Percentiles rank a stretch among this genome's conserved stretches.
Evolutionary conservation across 495 filamentous ascomycete species (phyloP).

Genomic region (Neurospora sp.): DNA sequence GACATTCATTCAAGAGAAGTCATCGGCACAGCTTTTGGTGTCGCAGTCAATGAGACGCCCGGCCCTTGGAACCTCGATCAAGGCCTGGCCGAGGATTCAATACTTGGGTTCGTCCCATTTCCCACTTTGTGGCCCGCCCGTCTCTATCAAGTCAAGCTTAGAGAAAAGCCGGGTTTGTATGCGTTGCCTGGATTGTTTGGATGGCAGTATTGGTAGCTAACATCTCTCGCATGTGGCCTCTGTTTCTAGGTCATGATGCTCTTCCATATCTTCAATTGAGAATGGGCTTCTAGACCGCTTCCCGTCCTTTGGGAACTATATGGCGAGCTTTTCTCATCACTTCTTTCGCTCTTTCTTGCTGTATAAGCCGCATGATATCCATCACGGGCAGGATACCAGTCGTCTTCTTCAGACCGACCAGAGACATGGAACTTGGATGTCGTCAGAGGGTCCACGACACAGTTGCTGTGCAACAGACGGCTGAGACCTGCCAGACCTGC

Average conservation of each 20-base stretch:
- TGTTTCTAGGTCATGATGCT: background rate
- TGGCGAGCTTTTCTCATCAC: background rate
- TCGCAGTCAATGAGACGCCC: background rate
- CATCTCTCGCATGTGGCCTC: background rate
- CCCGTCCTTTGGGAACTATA: background rate
- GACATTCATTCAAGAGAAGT: background rate
- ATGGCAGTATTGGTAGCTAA: background rate
- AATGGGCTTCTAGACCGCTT: background rate
- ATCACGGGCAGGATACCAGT: background rate
- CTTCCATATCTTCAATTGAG: background rate
- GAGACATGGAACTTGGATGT: background rate
- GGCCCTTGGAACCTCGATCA: background rate
- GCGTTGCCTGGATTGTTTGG: background rate
- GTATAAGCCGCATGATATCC: background rate
- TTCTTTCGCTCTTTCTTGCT: background rate
- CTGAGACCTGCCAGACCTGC: background rate
- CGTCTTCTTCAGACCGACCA: background rate
- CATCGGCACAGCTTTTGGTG: background rate
- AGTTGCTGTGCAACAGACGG: background rate
- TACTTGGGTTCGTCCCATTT: background rate
- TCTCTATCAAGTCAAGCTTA: background rate
- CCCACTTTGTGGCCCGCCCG: background rate
- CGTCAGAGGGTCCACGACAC: background rate
- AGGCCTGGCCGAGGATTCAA: background rate
- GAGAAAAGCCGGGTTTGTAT: background rate